phyloP scores from a whole-genome alignment of 768 basidiomycete genomes.

The Suillus ampliporus region DNA sequence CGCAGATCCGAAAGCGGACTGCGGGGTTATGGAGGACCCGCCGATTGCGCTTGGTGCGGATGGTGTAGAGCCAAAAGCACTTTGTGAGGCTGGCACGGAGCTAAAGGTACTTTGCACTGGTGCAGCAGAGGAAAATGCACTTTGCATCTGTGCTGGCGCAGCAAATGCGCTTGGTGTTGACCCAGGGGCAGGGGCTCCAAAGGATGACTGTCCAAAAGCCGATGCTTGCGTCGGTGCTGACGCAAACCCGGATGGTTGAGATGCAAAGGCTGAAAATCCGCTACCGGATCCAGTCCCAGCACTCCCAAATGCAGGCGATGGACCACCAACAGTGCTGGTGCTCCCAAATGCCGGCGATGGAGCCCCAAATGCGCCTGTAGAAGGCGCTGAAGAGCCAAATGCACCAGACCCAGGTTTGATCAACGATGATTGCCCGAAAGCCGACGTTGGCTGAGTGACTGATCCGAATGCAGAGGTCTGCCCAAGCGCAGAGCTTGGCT shows the following conservation, averaged over 20 bases:
- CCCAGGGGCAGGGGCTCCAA: slow-evolving; percentile 18
- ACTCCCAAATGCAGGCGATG: slow-evolving; percentile 18
- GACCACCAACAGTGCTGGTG: slow-evolving; percentile 30
- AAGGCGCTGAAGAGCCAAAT: slow-evolving; percentile 49
- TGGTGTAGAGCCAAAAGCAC: background rate
- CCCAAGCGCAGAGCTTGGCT: slow-evolving; percentile 32
- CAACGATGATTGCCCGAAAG: slow-evolving; percentile 43
- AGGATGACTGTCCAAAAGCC: slow-evolving; percentile 24
- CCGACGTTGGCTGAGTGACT: slow-evolving; percentile 25
- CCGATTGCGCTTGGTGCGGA: slow-evolving; percentile 7
- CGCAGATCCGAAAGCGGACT: slow-evolving; percentile 35
- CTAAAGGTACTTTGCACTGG: slow-evolving; percentile 27
- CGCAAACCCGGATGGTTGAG: slow-evolving; percentile 50
- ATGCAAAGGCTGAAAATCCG: slow-evolving; percentile 59
- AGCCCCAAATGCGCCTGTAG: slow-evolving; percentile 39
- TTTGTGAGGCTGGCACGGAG: slow-evolving; percentile 8
- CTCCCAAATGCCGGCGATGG: slow-evolving; percentile 14
- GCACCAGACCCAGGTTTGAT: slow-evolving; percentile 59
- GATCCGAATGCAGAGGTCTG: slow-evolving; percentile 45
- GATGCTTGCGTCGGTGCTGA: slow-evolving; percentile 12
- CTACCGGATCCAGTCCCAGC: slow-evolving; percentile 30
- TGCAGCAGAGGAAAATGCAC: slow-evolving; percentile 21
- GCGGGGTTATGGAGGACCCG: slow-evolving; percentile 1
- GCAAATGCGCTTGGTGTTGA: slow-evolving; percentile 29
- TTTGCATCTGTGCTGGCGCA: slow-evolving; percentile 18